A percentile compares a stretch with the other conserved stretches of the same genome.
phyloP scores from a whole-genome alignment of 2,329 filamentous ascomycete genomes.

The Stagonosporopsis cucurbitacearum region DNA sequence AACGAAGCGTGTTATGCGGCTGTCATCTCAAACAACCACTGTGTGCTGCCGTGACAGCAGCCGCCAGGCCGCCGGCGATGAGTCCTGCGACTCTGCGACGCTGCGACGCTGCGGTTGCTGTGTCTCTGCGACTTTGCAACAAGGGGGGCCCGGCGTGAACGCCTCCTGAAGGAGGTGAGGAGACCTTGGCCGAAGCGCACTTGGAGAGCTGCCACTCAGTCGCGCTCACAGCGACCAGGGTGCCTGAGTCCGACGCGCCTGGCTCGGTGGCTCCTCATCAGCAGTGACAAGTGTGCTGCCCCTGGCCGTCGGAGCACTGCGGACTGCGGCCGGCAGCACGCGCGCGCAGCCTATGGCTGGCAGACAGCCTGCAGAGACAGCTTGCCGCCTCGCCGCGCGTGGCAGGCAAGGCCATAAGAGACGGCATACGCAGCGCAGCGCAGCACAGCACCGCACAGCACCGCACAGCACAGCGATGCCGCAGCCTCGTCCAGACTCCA shows the following conservation, averaged over 20 bases:
- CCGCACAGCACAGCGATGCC: slow-evolving; percentile 1
- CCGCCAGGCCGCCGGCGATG: slow-evolving; percentile 27
- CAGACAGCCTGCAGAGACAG: neutral
- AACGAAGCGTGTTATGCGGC: slow-evolving; percentile 37
- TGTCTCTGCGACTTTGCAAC: neutral
- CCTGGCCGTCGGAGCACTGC: slow-evolving; percentile 13
- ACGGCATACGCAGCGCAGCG: slow-evolving; percentile 3
- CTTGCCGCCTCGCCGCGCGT: neutral
- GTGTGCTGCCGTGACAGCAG: slow-evolving; percentile 16
- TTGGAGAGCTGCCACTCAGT: slow-evolving; percentile 21
- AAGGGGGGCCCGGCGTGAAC: slow-evolving; percentile 29
- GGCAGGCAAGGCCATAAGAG: neutral
- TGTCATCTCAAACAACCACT: slow-evolving; percentile 25
- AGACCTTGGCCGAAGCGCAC: slow-evolving; percentile 13
- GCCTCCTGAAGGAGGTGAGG: slow-evolving; percentile 26
- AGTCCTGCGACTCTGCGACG: slow-evolving; percentile 16
- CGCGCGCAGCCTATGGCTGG: slow-evolving; percentile 4
- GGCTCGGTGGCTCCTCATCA: slow-evolving; percentile 1
- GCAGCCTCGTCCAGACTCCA: slow-evolving; percentile 18
- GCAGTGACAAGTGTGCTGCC: slow-evolving; percentile 3
- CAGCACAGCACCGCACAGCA: neutral
- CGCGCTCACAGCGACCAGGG: slow-evolving; percentile 11
- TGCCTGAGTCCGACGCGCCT: slow-evolving; percentile 16
- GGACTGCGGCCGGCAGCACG: slow-evolving; percentile 5
- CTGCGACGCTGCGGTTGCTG: neutral